Evolutionary conservation across 176 grass and related monocot genomes (phyloP), one percentile per base, ranked within the genome.

Genomic region (Microstegium vimineum): DNA sequence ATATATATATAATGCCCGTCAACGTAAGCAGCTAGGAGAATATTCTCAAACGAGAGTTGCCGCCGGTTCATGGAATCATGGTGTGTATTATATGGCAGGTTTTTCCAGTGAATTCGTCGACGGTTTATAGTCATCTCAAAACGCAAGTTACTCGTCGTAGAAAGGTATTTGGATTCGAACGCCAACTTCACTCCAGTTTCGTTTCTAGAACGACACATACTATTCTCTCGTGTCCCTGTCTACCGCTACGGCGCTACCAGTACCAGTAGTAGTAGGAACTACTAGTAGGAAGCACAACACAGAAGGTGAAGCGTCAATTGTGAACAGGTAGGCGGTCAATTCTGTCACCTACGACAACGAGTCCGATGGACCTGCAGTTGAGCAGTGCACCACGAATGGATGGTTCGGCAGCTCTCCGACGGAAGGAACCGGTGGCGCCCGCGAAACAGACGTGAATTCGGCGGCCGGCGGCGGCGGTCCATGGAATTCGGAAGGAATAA

Each of bases 291-390:
- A 69, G 32, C 33, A 69, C n/a, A 69, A 13, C 8, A 13, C 8
- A 60, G 63, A 54, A 59, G 78, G 46, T 73, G 66, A 82, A 78
- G 79, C 26, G 88, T 78, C 87, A 83, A 34, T 79, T 25, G 35
- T 40, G 45, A 82, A 78, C 88, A 73, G 88, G 88, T 86, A 41
- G 79, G 14, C 63, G 30, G 88, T 90, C 83, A 75, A 73, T 78
- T 90, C 78, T 73, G 57, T 90, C 46, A 38, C 66, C 46, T 69
- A 81, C 78, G 71, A 74, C 31, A 27, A 46, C n/a, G 72, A 56
- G 42, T 36, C 70, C 12, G 34, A 47, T 60, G 78, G 22, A 51
- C 33, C 45, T 41, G 40, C 66, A 8, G 66, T 12, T n/a, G 68
- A 27, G 41, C 38, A 3, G 57, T 35, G 78, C 73, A 23, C 65